Evolutionary conservation across 305 asterid species (phyloP), one percentile per base, ranked within the genome.

Genomic region (Solanum chacoense): DNA sequence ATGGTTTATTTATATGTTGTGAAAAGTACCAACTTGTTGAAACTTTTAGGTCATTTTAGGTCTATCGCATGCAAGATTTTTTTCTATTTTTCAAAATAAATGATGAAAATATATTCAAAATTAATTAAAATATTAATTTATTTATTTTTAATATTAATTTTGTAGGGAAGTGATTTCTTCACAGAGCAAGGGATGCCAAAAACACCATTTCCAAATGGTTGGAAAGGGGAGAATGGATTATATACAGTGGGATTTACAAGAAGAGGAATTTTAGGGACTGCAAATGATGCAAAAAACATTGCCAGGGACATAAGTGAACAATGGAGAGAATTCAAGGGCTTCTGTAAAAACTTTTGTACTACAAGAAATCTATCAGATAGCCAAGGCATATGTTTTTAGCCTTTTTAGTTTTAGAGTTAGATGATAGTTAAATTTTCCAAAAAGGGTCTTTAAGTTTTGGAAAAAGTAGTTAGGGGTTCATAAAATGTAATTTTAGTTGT

Each of bases 151-250:
- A 20, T 45, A 14, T 35, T 28, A 31, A 76, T 22, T 75, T 87
- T 88, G 89, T 85, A 96, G 99, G 98, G 94, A 7, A 90, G 90
- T 40, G 96, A 95, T 80, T 96, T 95, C 88, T 97, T 95, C 90
- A 93, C 98, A 8, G 79, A 92, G 88, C 97, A 95, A 13, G 99
- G 99, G n/a, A 95, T 97, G 97, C 99, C 99, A 1, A 95, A 88
- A 71, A 83, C 90, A n/a, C 94, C 95, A 35, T 97, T 97, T 93
- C 99, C 99, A 13, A 87, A 94, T 89, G 95, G 98, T 28, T 97
- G 99, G 98, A 97, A 95, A 89, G 99, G 99, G 1, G 96, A 91
- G 81, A 93, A 94, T 0, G 99, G 99, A 78, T 90, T 97, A 89
- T 96, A 96, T 87, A 94, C 94, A 37, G 99, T 94, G 4, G 99